Conservation (phyloP, 371 early-diverging fungal genomes). For the Paraphysoderma sedebokerense region DNA sequence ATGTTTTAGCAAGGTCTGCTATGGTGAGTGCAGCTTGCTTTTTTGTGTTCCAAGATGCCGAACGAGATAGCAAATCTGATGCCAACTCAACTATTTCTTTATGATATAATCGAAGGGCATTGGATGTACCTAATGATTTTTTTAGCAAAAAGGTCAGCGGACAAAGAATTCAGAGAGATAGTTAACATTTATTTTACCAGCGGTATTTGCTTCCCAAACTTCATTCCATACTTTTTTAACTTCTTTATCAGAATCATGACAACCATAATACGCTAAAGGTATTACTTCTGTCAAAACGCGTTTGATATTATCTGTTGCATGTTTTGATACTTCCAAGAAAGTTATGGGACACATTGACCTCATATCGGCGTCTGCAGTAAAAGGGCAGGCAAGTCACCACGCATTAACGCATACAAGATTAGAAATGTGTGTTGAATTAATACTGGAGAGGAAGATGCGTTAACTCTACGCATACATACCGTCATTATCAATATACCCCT, state of each 20-base stretch:
- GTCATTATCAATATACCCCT: conserved; percentile 49
- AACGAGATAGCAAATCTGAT: conserved; percentile 30
- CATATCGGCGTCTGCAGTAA: conserved; percentile 57
- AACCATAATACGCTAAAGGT: conserved; percentile 59
- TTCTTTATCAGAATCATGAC: conserved; percentile 40
- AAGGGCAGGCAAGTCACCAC: no score
- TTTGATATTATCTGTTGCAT: conserved; percentile 47
- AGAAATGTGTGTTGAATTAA: no score
- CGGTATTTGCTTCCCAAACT: conserved; percentile 71
- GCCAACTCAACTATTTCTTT: conserved; percentile 40
- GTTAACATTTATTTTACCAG: no score
- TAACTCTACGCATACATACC: no score
- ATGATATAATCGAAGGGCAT: not conserved
- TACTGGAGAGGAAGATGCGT: no score
- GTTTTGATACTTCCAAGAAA: conserved; percentile 53
- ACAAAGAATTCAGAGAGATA: no score
- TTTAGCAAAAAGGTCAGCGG: conserved; percentile 2
- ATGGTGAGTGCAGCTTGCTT: conserved; percentile 54
- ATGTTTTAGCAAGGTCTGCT: conserved; percentile 34
- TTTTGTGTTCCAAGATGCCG: conserved; percentile 60
- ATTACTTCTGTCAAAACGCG: conserved; percentile 35
- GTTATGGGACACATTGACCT: conserved; percentile 55
- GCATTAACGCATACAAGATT: no score
- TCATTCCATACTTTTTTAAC: conserved; percentile 46
- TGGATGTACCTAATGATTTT: not conserved